Percentiles rank a stretch among this genome's conserved stretches.
These are phyloP conservation scores for Striga hermonthica DNA, from an alignment of 305 asterid species.

Conservation along the genomic window DNA sequence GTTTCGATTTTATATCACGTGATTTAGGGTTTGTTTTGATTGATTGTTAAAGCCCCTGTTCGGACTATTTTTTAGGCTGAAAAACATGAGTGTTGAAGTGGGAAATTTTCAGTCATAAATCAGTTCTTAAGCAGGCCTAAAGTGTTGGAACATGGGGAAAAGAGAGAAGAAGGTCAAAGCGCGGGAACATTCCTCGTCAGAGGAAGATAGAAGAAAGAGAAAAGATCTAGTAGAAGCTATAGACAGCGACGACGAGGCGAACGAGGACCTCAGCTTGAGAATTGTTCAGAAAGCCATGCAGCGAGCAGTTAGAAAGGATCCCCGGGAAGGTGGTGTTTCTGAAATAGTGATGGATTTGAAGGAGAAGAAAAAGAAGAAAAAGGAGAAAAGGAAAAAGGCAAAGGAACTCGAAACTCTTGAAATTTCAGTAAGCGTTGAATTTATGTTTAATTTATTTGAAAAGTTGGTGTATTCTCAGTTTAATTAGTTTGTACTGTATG, in stretches of 20 bases:
- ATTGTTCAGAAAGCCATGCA: constrained; percentile 57
- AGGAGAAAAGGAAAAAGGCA: constrained; percentile 50
- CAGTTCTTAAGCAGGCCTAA: no score
- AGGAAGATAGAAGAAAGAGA: constrained; percentile 34
- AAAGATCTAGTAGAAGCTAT: constrained; percentile 25
- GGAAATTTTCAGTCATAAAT: no score
- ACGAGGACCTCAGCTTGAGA: constrained; percentile 75
- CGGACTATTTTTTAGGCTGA: no score
- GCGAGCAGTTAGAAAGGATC: constrained; percentile 31
- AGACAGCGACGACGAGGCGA: constrained; percentile 51
- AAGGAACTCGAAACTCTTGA: constrained; percentile 34
- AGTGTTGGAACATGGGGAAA: constrained; percentile 40
- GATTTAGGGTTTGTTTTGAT: no score
- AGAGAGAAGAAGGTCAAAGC: constrained; percentile 43
- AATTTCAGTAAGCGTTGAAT: constrained; percentile 40
- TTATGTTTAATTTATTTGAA: background rate
- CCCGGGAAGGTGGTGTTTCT: constrained; percentile 29
- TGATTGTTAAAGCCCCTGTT: no score
- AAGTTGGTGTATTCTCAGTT: background rate
- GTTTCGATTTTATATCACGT: no score
- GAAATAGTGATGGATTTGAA: constrained; percentile 43
- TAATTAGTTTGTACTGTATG: background rate
- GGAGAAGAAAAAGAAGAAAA: constrained; percentile 48
- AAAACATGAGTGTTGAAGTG: no score
- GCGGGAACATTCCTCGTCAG: constrained; percentile 33